A percentile compares a stretch with the other conserved stretches of the same genome.
These are phyloP conservation scores for Phytophthora hybrid DNA, from an alignment of 352 stramenopile genomes.

Conservation along the genomic window DNA sequence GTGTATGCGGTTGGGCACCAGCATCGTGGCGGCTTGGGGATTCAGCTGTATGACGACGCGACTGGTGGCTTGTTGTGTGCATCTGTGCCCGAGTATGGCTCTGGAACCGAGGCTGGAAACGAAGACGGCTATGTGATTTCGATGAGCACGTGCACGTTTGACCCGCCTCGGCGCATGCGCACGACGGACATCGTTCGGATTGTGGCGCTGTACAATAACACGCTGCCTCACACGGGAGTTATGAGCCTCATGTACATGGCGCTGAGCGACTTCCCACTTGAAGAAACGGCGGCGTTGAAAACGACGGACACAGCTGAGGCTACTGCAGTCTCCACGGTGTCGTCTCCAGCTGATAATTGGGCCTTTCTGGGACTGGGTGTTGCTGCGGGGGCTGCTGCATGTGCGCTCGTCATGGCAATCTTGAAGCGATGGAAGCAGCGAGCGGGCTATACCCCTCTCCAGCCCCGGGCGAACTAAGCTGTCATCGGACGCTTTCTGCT, in stretches of 20 bases:
- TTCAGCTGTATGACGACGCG: constrained; percentile 76
- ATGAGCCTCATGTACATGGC: constrained; percentile 87
- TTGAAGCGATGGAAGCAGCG: constrained; percentile 60
- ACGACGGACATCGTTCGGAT: constrained; percentile 76
- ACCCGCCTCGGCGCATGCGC: constrained; percentile 74
- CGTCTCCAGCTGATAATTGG: constrained; percentile 14
- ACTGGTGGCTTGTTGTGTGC: constrained; percentile 74
- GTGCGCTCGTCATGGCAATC: constrained; percentile 30
- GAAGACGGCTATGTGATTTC: constrained; percentile 76
- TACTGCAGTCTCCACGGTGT: constrained; percentile 3
- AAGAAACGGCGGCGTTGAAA: constrained; percentile 22
- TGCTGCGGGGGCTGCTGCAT: constrained; percentile 37
- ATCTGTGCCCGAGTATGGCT: constrained; percentile 74
- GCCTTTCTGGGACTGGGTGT: constrained; percentile 30
- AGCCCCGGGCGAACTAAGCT: constrained; percentile 20
- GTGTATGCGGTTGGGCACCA: constrained; percentile 85
- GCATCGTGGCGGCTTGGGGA: constrained; percentile 75
- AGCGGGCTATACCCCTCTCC: constrained; percentile 59
- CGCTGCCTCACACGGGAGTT: constrained; percentile 71
- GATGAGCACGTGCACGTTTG: constrained; percentile 82
- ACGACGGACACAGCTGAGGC: constrained; percentile 8
- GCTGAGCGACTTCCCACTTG: constrained; percentile 61
- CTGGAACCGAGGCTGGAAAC: constrained; percentile 62
- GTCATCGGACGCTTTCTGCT: neutral
- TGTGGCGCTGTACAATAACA: constrained; percentile 87